Percentiles rank a stretch among this genome's conserved stretches.
Evolutionary conservation across 441 rosid genomes (phyloP).

Genomic region (Mallotus repandus): DNA sequence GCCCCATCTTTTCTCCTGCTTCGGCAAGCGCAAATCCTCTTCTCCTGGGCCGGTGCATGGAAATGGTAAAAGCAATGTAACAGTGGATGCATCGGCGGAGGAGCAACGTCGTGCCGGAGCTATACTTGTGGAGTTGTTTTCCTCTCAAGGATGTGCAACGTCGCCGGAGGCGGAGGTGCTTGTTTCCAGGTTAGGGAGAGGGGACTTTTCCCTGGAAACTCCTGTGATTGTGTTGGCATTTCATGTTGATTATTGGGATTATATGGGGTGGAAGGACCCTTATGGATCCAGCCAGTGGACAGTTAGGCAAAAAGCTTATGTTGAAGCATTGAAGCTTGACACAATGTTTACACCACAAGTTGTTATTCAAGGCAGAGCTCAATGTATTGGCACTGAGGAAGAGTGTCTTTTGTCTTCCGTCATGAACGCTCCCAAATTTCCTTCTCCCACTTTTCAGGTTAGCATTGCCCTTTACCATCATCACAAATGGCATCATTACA

Average conservation of each 20-base stretch:
- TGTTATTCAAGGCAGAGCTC: conserved; percentile 65
- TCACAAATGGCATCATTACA: background rate
- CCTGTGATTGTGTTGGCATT: conserved; percentile 64
- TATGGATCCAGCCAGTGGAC: conserved; percentile 76
- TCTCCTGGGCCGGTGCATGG: conserved; percentile 19
- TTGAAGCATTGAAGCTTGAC: conserved; percentile 72
- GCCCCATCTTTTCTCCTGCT: conserved; percentile 75
- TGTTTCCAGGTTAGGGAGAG: conserved; percentile 78
- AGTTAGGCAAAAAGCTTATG: conserved; percentile 82
- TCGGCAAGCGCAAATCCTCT: conserved; percentile 32
- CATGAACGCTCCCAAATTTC: conserved; percentile 57
- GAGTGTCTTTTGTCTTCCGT: conserved; percentile 56
- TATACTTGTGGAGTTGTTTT: conserved; percentile 74
- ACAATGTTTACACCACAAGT: conserved; percentile 87
- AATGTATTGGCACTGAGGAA: conserved; percentile 62
- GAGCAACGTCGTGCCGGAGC: conserved; percentile 41
- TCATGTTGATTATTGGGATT: conserved; percentile 93
- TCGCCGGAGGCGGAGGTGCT: conserved; percentile 81
- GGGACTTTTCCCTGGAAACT: conserved; percentile 61
- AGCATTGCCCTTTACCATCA: background rate
- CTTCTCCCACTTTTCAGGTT: conserved; percentile 65
- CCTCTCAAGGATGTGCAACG: conserved; percentile 82
- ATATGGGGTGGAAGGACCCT: conserved; percentile 93
- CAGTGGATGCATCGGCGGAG: conserved; percentile 38
- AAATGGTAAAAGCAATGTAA: conserved; percentile 20